These are phyloP conservation scores for Botrytis byssoidea DNA, from an alignment of 2,329 filamentous ascomycete species.

Conservation along the genomic window DNA sequence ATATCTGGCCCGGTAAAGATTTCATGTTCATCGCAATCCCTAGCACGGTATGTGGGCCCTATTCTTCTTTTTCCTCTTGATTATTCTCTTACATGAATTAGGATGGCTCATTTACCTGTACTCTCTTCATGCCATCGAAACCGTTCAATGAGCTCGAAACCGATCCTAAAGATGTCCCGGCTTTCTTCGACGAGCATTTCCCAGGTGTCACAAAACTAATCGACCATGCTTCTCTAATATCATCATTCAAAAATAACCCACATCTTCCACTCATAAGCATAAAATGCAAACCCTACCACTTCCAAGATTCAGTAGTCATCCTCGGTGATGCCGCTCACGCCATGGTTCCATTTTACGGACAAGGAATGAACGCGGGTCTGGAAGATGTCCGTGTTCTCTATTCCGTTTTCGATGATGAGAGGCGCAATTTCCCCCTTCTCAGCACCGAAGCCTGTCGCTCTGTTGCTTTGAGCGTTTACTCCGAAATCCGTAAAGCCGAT, in stretches of 20 bases:
- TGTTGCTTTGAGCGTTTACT: slow-evolving; percentile 75
- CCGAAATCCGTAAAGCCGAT: slow-evolving; percentile 69
- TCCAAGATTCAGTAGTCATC: slow-evolving; percentile 72
- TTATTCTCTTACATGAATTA: slow-evolving; percentile 43
- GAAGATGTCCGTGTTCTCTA: slow-evolving; percentile 93
- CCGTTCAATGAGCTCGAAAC: slow-evolving; percentile 68
- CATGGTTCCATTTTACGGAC: slow-evolving; percentile 98
- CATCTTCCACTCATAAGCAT: slow-evolving; percentile 92
- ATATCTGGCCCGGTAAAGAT: slow-evolving; percentile 92
- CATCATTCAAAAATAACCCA: slow-evolving; percentile 77
- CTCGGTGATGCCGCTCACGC: slow-evolving; percentile 94
- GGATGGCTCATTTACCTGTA: slow-evolving; percentile 93
- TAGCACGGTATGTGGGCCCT: slow-evolving; percentile 40
- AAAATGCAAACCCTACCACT: slow-evolving; percentile 89
- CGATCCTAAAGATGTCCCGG: slow-evolving; percentile 56
- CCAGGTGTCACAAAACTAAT: slow-evolving; percentile 79
- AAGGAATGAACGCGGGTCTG: slow-evolving; percentile 95
- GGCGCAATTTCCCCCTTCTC: slow-evolving; percentile 49
- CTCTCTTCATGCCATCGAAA: slow-evolving; percentile 77
- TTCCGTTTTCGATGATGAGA: slow-evolving; percentile 65
- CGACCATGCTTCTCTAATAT: slow-evolving; percentile 61
- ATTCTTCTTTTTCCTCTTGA: background rate
- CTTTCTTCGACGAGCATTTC: slow-evolving; percentile 81
- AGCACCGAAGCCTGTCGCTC: slow-evolving; percentile 51
- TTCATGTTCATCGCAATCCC: slow-evolving; percentile 99